These are phyloP conservation scores for Coemansia sp. DNA, from an alignment of 192 early-diverging fungal genomes.

Conservation along the genomic window DNA sequence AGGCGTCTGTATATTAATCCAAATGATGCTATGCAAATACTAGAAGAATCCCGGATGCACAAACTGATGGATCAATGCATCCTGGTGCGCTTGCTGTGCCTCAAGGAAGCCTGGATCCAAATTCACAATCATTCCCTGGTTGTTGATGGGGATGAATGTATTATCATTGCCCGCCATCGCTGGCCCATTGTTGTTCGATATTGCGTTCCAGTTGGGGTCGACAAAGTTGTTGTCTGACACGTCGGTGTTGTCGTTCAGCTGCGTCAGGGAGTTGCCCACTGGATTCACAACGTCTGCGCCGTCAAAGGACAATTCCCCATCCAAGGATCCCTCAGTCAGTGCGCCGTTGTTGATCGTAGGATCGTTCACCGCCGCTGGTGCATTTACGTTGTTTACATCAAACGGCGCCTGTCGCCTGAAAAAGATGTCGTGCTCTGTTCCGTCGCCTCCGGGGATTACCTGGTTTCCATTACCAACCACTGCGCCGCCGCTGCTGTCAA, in stretches of 20 bases:
- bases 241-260: constrained; percentile 52
- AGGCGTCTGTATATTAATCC: not conserved
- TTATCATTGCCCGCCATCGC: constrained; percentile 47
- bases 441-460: constrained; percentile 9
- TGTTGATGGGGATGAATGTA: constrained; percentile 41
- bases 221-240: constrained; percentile 45
- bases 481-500: constrained; percentile 24
- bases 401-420: constrained; percentile 33
- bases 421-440: constrained; percentile 5
- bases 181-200: constrained; percentile 48
- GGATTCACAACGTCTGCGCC: constrained; percentile 34
- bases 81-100: constrained; percentile 35
- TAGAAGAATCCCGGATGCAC: constrained; percentile 32
- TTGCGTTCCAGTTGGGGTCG: constrained; percentile 42
- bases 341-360: constrained; percentile 48
- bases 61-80: constrained; percentile 40
- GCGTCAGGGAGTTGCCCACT: constrained; percentile 46
- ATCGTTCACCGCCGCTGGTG: constrained; percentile 38
- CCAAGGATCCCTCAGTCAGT: constrained; percentile 22
- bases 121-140: constrained; percentile 54
- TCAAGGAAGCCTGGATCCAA: constrained; percentile 31
- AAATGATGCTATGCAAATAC: not conserved
- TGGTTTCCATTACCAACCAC: constrained; percentile 50
- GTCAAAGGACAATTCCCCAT: constrained; percentile 37
- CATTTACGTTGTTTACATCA: constrained; percentile 40